phyloP scores from a whole-genome alignment of 192 early-diverging fungal genomes.

The Coemansia sp. region DNA sequence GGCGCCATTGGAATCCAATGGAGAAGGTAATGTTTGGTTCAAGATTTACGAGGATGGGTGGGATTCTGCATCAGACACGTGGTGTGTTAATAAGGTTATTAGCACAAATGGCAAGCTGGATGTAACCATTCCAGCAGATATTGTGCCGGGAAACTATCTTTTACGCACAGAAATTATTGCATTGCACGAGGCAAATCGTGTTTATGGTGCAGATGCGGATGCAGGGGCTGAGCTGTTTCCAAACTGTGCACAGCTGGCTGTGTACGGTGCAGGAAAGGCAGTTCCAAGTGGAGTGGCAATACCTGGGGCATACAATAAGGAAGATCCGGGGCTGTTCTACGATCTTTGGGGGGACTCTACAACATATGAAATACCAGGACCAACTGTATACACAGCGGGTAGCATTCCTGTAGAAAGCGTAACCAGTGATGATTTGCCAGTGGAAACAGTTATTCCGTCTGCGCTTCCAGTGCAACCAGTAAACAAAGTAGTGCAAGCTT shows the following conservation, averaged over 20 bases:
- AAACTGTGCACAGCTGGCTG: constrained; percentile 35
- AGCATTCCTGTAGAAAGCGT: not conserved
- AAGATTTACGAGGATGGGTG: constrained; percentile 33
- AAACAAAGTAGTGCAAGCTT: not conserved
- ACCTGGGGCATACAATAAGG: constrained; percentile 19
- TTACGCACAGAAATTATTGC: constrained; percentile 37
- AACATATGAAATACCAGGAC: constrained; percentile 31
- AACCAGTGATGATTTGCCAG: not conserved
- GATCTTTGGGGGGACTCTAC: constrained; percentile 11
- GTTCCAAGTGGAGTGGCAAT: constrained; percentile 16
- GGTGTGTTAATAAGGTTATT: constrained; percentile 31
- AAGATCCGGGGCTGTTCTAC: constrained; percentile 22
- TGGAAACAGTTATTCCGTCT: no score
- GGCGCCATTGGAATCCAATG: constrained; percentile 17
- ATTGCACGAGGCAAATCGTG: constrained; percentile 18
- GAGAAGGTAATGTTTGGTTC: constrained; percentile 21
- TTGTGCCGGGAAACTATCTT: constrained; percentile 33
- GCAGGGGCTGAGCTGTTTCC: constrained; percentile 26
- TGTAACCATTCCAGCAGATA: constrained; percentile 27
- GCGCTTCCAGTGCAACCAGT: not conserved
- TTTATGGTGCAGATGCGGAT: constrained; percentile 13
- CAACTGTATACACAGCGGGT: constrained; percentile 19
- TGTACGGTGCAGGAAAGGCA: constrained; percentile 15
- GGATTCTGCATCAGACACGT: constrained; percentile 13
- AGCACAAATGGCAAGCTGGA: constrained; percentile 25